Conservation (phyloP, 2,329 filamentous ascomycete genomes). For the Fusarium tricinctum region DNA sequence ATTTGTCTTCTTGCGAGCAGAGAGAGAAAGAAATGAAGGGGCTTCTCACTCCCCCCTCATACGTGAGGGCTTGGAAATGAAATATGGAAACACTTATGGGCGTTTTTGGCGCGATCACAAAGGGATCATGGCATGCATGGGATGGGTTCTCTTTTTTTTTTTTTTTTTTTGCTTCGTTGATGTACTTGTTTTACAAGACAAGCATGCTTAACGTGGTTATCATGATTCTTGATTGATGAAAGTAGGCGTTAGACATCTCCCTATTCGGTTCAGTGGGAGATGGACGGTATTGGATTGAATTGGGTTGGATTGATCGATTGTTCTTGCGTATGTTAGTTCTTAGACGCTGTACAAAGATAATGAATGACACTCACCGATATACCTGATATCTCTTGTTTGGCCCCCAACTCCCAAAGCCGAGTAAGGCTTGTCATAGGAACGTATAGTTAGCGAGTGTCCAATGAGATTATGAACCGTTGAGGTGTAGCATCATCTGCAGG, state of each 20-base stretch:
- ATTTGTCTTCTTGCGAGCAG: constrained; percentile 23
- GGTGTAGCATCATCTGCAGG: constrained; percentile 12
- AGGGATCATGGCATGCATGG: constrained; percentile 35
- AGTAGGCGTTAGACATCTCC: constrained; percentile 25
- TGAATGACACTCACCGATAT: constrained; percentile 25
- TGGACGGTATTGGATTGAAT: constrained; percentile 22
- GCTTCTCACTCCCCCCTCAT: constrained; percentile 23
- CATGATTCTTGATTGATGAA: constrained; percentile 25
- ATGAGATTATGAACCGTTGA: constrained; percentile 22
- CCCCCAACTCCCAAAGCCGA: constrained; percentile 6
- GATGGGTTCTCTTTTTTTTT: constrained; percentile 9
- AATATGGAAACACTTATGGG: constrained; percentile 41
- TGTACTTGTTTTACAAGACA: constrained; percentile 18
- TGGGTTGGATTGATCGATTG: constrained; percentile 29
- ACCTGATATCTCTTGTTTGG: neutral
- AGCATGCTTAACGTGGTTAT: constrained; percentile 31
- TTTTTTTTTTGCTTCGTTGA: constrained; percentile 19
- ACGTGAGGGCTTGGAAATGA: constrained; percentile 32
- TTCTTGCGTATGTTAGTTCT: constrained; percentile 25
- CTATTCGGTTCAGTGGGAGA: neutral
- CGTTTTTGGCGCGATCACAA: constrained; percentile 36
- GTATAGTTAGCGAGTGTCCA: constrained; percentile 17
- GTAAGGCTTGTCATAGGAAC: constrained; percentile 10
- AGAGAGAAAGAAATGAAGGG: constrained; percentile 23
- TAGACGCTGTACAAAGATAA: constrained; percentile 39